Base-by-base conservation (phyloP, 345 rosid genomes). In the Syzygium aqueum region DNA sequence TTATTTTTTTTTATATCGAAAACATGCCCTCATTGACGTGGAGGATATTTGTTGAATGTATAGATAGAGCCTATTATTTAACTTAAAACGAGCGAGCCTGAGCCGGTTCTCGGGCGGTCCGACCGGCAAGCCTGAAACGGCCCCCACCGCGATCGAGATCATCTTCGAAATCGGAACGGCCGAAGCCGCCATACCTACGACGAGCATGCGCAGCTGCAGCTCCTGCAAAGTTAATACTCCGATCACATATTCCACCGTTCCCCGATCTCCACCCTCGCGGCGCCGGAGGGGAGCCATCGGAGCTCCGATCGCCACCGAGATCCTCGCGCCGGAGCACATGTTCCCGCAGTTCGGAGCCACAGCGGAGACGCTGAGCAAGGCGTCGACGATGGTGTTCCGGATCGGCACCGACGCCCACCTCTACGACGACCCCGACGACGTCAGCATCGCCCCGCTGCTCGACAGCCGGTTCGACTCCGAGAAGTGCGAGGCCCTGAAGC, bases 401-500 rank as follows among this genome's bases (percentile, higher is more conserved):
- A 94, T 97, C 89, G 99, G 99, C 54, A 95, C 99, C 33, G 98
- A 96, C 86, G 99, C 99, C 15, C 99, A 97, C 93, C 94, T 97
- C 27, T 97, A 97, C 89, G 99, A 97, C 87, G 99, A 96, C 92
- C 99, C 98, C 1, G 99, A 97, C 53, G 99, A 96, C 85, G 98
- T 96, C 54, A 95, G 88, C 92, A 94, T 97, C 86, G 96, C 93
- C 25, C 94, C 97, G 33, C 92, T 96, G 85, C 96, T 97, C 46
- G 99, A 97, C 53, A 95, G 98, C 96, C 94, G 92, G 91, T 97
- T 94, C 90, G 99, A 97, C 89, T 94, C 98, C 16, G 99, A 96
- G 95, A 97, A 94, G 87, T 95, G 96, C 90, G 98, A 96, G 90
- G 99, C 99, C 85, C 96, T 97, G 53, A 97, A 96, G 91, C 98